Percentiles rank a stretch among this genome's conserved stretches.
phyloP scores from a whole-genome alignment of 164 flowering plant species.

The Chimonanthus salicifolius region DNA sequence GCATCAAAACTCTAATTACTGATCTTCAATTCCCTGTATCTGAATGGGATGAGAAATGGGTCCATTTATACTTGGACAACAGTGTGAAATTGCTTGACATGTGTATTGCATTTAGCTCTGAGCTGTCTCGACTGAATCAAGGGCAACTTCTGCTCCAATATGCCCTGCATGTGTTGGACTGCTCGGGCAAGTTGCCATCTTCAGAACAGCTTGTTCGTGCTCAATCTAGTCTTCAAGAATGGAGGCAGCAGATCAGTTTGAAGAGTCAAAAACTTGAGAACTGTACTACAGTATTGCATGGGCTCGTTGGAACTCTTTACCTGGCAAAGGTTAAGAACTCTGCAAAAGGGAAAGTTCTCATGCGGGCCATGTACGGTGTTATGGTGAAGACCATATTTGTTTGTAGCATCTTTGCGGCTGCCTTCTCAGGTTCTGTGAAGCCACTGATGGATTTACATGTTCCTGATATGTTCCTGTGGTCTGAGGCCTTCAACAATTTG shows the following conservation, averaged over 20 bases:
- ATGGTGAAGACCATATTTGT: constrained; percentile 60
- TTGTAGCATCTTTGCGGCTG: constrained; percentile 56
- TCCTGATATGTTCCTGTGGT: constrained; percentile 55
- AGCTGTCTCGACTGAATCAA: constrained; percentile 67
- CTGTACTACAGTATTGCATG: constrained; percentile 36
- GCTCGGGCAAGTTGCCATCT: constrained; percentile 15
- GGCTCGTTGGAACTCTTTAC: constrained; percentile 40
- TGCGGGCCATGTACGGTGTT: constrained; percentile 89
- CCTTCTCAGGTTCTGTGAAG: constrained; percentile 53
- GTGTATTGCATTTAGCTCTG: constrained; percentile 74
- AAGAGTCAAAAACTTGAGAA: constrained; percentile 53
- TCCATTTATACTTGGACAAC: constrained; percentile 75
- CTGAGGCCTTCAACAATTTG: constrained; percentile 44
- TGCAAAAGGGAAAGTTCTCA: constrained; percentile 72
- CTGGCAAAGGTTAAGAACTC: constrained; percentile 71
- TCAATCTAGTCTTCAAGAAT: constrained; percentile 51
- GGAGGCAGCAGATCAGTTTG: constrained; percentile 51
- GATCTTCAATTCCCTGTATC: constrained; percentile 72
- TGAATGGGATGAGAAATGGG: constrained; percentile 95
- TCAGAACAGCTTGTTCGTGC: constrained; percentile 35
- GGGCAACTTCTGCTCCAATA: constrained; percentile 66
- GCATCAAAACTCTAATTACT: constrained; percentile 59
- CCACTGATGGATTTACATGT: constrained; percentile 44
- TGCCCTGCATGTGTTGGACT: constrained; percentile 43
- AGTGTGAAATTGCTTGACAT: constrained; percentile 83